Evolutionary conservation across 805 yeast species (phyloP).

Genomic region (Metschnikowia peoriensis): DNA sequence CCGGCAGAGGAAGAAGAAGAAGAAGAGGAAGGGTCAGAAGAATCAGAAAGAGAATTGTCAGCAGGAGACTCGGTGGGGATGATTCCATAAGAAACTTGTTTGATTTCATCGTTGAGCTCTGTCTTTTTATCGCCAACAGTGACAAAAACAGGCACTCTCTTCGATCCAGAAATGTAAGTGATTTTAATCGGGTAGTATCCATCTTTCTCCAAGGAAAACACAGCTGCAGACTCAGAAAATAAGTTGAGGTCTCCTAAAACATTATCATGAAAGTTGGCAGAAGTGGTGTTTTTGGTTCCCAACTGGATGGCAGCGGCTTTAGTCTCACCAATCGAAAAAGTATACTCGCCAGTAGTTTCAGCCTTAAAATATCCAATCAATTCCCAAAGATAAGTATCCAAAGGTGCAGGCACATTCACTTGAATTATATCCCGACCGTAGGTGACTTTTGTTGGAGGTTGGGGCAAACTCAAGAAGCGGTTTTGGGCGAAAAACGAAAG

Average conservation of each 20-base stretch:
- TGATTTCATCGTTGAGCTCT: neutral
- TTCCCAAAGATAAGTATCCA: neutral
- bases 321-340: neutral
- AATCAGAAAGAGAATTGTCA: neutral
- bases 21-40: too few relatives aligned
- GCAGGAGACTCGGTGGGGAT: neutral
- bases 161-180: neutral
- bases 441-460: neutral
- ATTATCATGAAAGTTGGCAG: neutral
- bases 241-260: neutral
- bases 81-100: neutral
- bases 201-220: neutral
- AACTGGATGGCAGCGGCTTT: neutral
- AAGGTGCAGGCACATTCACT: neutral
- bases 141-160: neutral
- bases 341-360: neutral
- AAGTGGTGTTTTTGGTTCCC: neutral
- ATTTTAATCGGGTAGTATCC: neutral
- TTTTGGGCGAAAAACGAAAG: neutral
- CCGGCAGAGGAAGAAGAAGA: too few relatives aligned
- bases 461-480: neutral
- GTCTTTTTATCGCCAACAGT: neutral
- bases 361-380: conserved; percentile 1
- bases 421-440: neutral
- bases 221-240: neutral